A percentile compares a stretch with the other conserved stretches of the same genome.
phyloP scores from a whole-genome alignment of 345 rosid species.

The Geranium rotundifolium region DNA sequence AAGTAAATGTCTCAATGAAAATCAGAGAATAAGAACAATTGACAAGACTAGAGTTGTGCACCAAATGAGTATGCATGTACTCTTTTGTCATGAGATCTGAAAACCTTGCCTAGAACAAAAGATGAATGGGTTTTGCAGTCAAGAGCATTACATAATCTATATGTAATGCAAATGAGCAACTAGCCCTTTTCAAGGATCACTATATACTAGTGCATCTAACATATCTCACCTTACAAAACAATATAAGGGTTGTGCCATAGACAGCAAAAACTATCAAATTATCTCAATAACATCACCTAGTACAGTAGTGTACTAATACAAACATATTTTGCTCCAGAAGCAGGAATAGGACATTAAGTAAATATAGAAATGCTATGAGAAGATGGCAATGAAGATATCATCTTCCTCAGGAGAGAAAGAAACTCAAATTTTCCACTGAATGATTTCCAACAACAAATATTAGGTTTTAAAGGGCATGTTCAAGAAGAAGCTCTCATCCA shows the following conservation, averaged over 20 bases:
- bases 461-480: conserved; percentile 25
- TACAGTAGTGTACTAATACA: conserved; percentile 13
- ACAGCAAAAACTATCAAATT: conserved; percentile 3
- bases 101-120: too few relatives aligned
- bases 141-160: too few relatives aligned
- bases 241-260: background rate
- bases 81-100: too few relatives aligned
- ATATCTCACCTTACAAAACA: too few relatives aligned
- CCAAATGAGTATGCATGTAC: conserved; percentile 1
- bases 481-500: conserved; percentile 50
- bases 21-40: too few relatives aligned
- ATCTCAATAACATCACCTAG: background rate
- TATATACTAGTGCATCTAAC: too few relatives aligned
- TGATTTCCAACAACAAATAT: conserved; percentile 58
- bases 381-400: conserved; percentile 41
- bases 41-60: background rate
- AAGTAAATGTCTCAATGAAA: background rate
- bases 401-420: conserved; percentile 46
- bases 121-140: too few relatives aligned
- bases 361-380: conserved; percentile 29
- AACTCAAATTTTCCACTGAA: conserved; percentile 43
- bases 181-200: too few relatives aligned
- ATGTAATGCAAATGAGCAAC: too few relatives aligned
- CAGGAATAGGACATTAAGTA: conserved; percentile 14
- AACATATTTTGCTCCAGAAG: conserved; percentile 25